Evolutionary conservation across 2,329 filamentous ascomycete genomes (phyloP).

Genomic region (Amauroascus verrucosus): DNA sequence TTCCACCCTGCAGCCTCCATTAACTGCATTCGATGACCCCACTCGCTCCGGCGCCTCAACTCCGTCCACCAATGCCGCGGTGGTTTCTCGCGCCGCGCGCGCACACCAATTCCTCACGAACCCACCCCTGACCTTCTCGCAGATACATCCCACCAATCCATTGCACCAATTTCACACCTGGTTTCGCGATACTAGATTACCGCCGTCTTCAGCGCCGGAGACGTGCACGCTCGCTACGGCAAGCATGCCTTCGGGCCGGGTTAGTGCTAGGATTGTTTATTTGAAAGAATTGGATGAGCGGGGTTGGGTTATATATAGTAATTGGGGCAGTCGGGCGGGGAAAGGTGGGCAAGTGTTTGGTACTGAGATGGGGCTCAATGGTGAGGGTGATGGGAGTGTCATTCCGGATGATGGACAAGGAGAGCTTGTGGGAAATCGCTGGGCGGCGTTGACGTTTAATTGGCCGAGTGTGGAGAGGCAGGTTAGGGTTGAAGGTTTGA

Average conservation of each 20-base stretch:
- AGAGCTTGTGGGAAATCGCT: conserved; percentile 48
- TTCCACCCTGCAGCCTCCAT: conserved; percentile 6
- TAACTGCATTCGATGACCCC: conserved; percentile 1
- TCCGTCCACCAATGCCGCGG: conserved; percentile 27
- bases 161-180: conserved; percentile 79
- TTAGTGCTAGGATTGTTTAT: conserved; percentile 80
- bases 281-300: conserved; percentile 79
- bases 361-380: conserved; percentile 12
- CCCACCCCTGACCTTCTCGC: conserved; percentile 33
- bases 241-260: conserved; percentile 67
- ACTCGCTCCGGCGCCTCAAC: conserved; percentile 28
- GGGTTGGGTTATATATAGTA: conserved; percentile 88
- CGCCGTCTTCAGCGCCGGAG: conserved; percentile 64
- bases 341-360: conserved; percentile 36
- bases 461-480: conserved; percentile 82
- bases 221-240: conserved; percentile 82
- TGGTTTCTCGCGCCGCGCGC: conserved; percentile 31
- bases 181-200: conserved; percentile 63
- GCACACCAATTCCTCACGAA: conserved; percentile 37
- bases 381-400: conserved; percentile 11
- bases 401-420: conserved; percentile 14
- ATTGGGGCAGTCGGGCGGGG: conserved; percentile 62
- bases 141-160: conserved; percentile 44
- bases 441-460: conserved; percentile 78
- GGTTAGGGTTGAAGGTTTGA: conserved; percentile 73